Evolutionary conservation across 2,329 filamentous ascomycete species (phyloP).

Genomic region (Cordyceps cateniannulata): DNA sequence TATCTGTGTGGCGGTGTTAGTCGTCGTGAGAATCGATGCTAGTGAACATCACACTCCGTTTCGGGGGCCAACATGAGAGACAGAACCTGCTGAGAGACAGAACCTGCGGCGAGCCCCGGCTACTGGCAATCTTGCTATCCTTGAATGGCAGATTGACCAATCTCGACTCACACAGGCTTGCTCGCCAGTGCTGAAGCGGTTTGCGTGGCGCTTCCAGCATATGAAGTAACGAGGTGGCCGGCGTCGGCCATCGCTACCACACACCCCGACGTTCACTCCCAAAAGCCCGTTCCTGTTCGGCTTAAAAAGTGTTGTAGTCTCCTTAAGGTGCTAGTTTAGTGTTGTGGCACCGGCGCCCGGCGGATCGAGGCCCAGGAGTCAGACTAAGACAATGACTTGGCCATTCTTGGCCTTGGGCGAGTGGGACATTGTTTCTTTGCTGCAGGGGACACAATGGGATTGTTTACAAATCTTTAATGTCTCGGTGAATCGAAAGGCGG

Average conservation of each 20-base stretch:
- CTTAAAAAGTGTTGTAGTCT: neutral
- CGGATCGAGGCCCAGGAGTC: slow-evolving; percentile 2
- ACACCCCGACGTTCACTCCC: neutral
- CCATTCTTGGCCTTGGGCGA: neutral
- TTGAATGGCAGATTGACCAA: neutral
- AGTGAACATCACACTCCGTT: neutral
- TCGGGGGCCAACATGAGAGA: no score
- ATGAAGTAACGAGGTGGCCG: neutral
- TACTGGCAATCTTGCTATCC: no score
- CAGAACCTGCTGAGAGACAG: no score
- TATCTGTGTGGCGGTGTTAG: neutral
- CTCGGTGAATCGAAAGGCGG: neutral
- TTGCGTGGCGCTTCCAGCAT: neutral
- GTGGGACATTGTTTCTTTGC: neutral
- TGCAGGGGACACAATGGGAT: neutral
- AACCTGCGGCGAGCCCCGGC: neutral
- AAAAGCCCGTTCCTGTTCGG: neutral
- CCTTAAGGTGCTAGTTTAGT: neutral
- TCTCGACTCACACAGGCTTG: neutral
- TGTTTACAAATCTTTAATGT: neutral
- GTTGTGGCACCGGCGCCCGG: slow-evolving; percentile 2
- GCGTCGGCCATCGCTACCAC: neutral
- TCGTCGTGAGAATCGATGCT: neutral
- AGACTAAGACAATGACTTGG: neutral
- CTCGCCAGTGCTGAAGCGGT: neutral